Evolutionary conservation across 371 early-diverging fungal species (phyloP), one percentile per base, ranked within the genome.

Genomic region (Haplosporangium sp.): DNA sequence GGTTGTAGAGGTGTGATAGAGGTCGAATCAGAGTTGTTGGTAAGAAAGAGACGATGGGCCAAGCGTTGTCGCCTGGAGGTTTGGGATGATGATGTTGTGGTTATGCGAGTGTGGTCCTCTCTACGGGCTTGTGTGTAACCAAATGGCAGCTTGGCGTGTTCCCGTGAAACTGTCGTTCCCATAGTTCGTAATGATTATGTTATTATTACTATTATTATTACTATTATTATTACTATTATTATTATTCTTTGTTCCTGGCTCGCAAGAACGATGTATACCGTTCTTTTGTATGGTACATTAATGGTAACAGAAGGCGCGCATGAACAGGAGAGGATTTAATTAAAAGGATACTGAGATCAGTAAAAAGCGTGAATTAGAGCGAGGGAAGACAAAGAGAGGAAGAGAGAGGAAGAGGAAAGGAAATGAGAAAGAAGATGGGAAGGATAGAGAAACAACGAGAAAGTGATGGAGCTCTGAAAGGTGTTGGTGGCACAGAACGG

Each of bases 51-150:
- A 2, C 76, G 71, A 19, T 56, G 62, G 17, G 71, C 76, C 19
- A 76, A 44, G 1, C 76, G 76, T 27, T 61, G 69, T 44, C 69
- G 74, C 9, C 71, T 55, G 3, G 66, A 38, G 55, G 69, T 42
- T 27, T 58, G 20, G 20, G 69, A 42, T 1, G 72, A 57, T 0
- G 73, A 34, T 17, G 67, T n/a, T 5, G 67, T 40, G 17, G 60
- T 37, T n/a, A 9, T 60, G 13, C 42, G 63, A 4, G 67, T 39
- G 27, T 76, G 73, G n/a, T 72, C 77, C 15, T 69, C 72, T 4
- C 55, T 66, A 38, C 73, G 77, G 17, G 77, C 73, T 39, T 77
- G 73, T 8, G 77, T 72, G 63, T 77, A 77, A 52, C 65, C 77
- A 57, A 77, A 77, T 3, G 77, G 77, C 10, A 77, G 59, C 52